A percentile compares a stretch with the other conserved stretches of the same genome.
phyloP scores from a whole-genome alignment of 352 stramenopile species.

The Lagenidium sp. region DNA sequence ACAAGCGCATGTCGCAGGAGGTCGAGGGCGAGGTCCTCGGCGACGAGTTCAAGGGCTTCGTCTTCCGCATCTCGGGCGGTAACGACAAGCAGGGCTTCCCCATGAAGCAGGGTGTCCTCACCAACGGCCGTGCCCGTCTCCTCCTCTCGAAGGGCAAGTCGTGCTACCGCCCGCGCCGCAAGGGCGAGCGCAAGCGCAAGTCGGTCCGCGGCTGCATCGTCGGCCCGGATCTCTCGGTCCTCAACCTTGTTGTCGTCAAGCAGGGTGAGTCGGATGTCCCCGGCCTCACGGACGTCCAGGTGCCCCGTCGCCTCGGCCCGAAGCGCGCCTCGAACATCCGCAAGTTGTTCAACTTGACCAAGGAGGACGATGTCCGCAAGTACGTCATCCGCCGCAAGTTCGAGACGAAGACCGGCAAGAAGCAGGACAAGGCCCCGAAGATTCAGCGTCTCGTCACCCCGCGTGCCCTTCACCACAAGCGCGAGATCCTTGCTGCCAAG shows the following conservation, averaged over 20 bases:
- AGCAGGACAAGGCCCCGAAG: slow-evolving; percentile 97
- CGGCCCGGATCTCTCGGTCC: slow-evolving; percentile 97
- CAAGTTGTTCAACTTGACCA: slow-evolving; percentile 99
- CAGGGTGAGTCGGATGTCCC: slow-evolving; percentile 93
- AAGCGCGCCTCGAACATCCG: slow-evolving; percentile 99
- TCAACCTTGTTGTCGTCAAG: slow-evolving; percentile 99
- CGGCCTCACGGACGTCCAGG: slow-evolving; percentile 95
- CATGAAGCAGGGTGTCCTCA: slow-evolving; percentile 99
- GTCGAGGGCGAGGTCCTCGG: slow-evolving; percentile 97
- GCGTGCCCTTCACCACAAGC: slow-evolving; percentile 94
- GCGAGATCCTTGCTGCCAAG: slow-evolving; percentile 83
- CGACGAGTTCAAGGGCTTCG: slow-evolving; percentile 99
- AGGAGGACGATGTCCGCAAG: slow-evolving; percentile 99
- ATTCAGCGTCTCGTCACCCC: slow-evolving; percentile 99
- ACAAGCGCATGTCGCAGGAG: slow-evolving; percentile 99
- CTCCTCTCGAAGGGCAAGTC: slow-evolving; percentile 97
- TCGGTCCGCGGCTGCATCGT: slow-evolving; percentile 99
- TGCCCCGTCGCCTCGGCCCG: slow-evolving; percentile 96
- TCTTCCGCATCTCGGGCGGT: slow-evolving; percentile 98
- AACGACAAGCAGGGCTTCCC: slow-evolving; percentile 99
- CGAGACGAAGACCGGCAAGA: slow-evolving; percentile 98
- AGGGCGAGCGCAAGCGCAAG: slow-evolving; percentile 99
- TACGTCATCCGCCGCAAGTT: slow-evolving; percentile 99
- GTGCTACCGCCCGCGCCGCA: slow-evolving; percentile 92
- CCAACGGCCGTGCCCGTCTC: slow-evolving; percentile 97